Conservation (phyloP, 148 eudicot genomes). For the Beta vulgaris region DNA sequence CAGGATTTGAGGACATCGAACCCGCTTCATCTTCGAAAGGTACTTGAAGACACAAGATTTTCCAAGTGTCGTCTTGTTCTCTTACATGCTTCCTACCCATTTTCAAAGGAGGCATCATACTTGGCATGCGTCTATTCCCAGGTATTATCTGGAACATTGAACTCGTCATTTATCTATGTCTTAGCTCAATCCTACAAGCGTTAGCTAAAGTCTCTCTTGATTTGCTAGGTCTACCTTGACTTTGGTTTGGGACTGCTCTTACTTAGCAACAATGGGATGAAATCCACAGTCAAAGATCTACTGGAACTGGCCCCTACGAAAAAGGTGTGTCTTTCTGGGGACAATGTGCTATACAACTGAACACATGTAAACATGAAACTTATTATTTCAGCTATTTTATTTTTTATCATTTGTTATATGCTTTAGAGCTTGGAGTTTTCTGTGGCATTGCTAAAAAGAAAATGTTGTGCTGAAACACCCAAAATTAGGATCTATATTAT, state of each 20-base stretch:
- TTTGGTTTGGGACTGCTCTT: constrained; percentile 86
- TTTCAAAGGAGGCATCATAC: constrained; percentile 93
- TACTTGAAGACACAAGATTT: constrained; percentile 89
- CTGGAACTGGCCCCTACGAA: constrained; percentile 86
- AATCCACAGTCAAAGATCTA: constrained; percentile 80
- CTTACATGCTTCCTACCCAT: constrained; percentile 94
- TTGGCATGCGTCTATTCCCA: constrained; percentile 84
- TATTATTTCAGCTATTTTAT: neutral
- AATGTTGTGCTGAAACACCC: neutral
- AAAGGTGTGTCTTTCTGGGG: constrained; percentile 49
- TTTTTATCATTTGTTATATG: neutral
- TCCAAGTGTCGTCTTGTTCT: constrained; percentile 66
- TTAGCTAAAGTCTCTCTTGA: constrained; percentile 15
- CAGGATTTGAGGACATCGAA: constrained; percentile 81
- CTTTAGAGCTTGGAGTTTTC: neutral
- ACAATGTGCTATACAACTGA: neutral
- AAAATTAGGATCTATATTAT: neutral
- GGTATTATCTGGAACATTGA: constrained; percentile 35
- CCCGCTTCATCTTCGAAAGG: constrained; percentile 82
- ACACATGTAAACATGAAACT: neutral
- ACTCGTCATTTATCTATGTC: neutral
- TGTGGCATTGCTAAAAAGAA: neutral
- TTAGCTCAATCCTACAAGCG: neutral
- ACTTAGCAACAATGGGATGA: constrained; percentile 86
- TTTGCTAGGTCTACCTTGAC: constrained; percentile 74